Conservation (phyloP, 306 rosid genomes). For the Cucumis melo region DNA sequence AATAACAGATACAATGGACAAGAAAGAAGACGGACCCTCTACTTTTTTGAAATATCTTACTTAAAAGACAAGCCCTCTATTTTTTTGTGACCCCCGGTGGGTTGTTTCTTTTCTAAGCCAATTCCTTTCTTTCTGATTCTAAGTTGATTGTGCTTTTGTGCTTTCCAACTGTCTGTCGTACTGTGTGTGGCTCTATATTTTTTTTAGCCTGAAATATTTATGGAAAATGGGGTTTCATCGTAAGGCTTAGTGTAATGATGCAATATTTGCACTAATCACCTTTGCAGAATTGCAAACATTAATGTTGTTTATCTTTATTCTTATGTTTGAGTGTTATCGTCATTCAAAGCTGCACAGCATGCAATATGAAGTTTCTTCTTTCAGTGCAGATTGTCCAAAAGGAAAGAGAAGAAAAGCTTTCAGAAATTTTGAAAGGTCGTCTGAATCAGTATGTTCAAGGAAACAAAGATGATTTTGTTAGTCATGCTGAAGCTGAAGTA, state of each 20-base stretch:
- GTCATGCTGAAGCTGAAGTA: constrained; percentile 74
- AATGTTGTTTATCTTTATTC: not conserved
- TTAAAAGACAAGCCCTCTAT: too few relatives aligned
- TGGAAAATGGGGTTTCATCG: not conserved
- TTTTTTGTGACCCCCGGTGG: too few relatives aligned
- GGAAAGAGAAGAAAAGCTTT: constrained; percentile 94
- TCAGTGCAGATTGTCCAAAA: constrained; percentile 64
- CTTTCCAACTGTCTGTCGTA: too few relatives aligned
- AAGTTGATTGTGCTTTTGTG: too few relatives aligned
- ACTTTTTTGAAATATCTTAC: too few relatives aligned
- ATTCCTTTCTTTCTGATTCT: too few relatives aligned
- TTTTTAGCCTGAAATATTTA: not conserved
- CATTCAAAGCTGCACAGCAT: constrained; percentile 6
- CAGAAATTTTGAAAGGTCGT: constrained; percentile 52
- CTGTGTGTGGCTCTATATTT: not conserved
- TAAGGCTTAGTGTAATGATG: not conserved
- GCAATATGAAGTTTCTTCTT: constrained; percentile 17
- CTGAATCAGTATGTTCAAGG: constrained; percentile 77
- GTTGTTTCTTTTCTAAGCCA: too few relatives aligned
- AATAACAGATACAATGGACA: too few relatives aligned
- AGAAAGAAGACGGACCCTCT: too few relatives aligned
- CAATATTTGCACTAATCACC: not conserved
- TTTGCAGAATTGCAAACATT: not conserved
- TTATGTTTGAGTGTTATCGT: not conserved
- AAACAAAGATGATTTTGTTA: constrained; percentile 54